Percentiles rank a stretch among this genome's conserved stretches.
Evolutionary conservation across 306 rosid species (phyloP).

Genomic region (Acmispon strigosus): DNA sequence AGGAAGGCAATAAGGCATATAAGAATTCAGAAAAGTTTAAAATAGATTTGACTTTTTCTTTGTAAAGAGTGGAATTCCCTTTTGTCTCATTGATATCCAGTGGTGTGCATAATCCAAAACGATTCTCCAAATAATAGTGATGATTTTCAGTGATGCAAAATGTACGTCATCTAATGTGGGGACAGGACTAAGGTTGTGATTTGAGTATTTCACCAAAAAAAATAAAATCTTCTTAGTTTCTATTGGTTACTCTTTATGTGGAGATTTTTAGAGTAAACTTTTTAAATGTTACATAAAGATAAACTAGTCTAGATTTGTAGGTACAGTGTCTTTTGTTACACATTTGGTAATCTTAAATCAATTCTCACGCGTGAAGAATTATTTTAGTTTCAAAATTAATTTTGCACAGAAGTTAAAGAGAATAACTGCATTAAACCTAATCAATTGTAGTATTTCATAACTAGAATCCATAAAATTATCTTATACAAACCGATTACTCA

Average conservation of each 20-base stretch:
- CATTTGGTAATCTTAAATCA: no score
- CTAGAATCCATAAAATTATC: no score
- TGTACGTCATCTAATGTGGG: slow-evolving; percentile 19
- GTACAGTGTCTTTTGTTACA: no score
- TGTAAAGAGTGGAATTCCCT: slow-evolving; percentile 13
- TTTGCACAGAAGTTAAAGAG: no score
- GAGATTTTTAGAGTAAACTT: not conserved
- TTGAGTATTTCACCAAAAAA: not conserved
- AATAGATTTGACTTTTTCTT: slow-evolving; percentile 17
- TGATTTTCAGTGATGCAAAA: slow-evolving; percentile 29
- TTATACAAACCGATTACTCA: no score
- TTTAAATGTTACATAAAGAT: not conserved
- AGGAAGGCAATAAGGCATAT: slow-evolving; percentile 5
- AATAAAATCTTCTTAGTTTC: not conserved
- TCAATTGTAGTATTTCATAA: no score
- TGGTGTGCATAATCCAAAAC: slow-evolving; percentile 7
- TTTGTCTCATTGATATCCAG: slow-evolving; percentile 13
- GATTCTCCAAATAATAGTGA: slow-evolving; percentile 6
- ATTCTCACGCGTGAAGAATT: no score
- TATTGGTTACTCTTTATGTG: not conserved
- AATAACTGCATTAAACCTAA: no score
- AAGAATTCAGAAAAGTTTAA: not conserved
- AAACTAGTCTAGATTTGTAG: not conserved
- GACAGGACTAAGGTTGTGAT: not conserved
- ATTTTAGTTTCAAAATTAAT: no score